Conservation (phyloP, 441 rosid species). For the Theobroma grandiflorum region DNA sequence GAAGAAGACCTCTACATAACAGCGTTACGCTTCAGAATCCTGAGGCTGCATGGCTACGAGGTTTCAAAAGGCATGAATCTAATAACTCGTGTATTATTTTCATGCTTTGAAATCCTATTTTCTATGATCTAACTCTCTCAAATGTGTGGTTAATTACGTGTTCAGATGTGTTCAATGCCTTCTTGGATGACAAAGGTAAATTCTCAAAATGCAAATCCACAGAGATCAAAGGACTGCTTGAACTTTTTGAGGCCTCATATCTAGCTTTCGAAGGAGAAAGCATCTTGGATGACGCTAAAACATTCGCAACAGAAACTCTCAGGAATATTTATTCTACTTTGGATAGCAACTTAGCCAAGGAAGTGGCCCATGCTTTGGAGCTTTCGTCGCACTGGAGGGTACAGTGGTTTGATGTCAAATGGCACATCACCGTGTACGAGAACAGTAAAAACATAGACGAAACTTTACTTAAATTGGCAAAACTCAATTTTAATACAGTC, state of each 20-base stretch:
- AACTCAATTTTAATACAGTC: conserved; percentile 50
- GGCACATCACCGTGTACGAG: conserved; percentile 41
- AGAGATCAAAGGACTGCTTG: conserved; percentile 41
- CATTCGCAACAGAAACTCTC: conserved; percentile 32
- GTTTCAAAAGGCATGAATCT: conserved; percentile 50
- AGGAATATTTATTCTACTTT: not conserved
- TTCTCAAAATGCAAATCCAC: conserved; percentile 20
- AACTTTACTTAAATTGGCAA: conserved; percentile 43
- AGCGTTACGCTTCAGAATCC: conserved; percentile 51
- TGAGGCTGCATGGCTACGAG: conserved; percentile 48
- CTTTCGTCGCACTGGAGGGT: conserved; percentile 54
- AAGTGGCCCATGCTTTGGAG: conserved; percentile 43
- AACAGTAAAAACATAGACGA: conserved; percentile 4
- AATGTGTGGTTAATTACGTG: not conserved
- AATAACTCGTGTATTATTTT: not conserved
- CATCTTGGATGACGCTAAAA: conserved; percentile 41
- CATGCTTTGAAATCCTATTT: not conserved
- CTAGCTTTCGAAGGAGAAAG: conserved; percentile 43
- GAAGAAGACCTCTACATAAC: conserved; percentile 35
- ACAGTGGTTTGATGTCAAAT: conserved; percentile 51
- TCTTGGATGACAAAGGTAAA: conserved; percentile 33
- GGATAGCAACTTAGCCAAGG: conserved; percentile 15
- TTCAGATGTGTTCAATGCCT: conserved; percentile 44
- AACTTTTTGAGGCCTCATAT: conserved; percentile 56
- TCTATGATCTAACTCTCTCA: not conserved